A percentile compares a stretch with the other conserved stretches of the same genome.
Conservation (phyloP, 306 rosid genomes). For the Acacia crassicarpa region DNA sequence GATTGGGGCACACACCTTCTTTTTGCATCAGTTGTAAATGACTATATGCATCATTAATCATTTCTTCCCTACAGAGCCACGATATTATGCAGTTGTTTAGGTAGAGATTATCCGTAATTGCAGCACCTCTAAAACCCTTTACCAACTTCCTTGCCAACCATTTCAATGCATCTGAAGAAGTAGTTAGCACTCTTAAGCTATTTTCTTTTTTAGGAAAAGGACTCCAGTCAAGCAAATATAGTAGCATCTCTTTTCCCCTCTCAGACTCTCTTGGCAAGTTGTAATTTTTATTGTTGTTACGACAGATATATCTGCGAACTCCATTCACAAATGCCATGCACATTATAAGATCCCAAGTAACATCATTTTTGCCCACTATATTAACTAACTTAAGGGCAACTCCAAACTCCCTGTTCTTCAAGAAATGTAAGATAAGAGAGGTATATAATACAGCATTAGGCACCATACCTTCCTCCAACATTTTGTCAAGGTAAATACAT, state of each 20-base stretch:
- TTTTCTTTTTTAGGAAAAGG: constrained; percentile 13
- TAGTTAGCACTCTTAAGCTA: not conserved
- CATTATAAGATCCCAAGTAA: constrained; percentile 34
- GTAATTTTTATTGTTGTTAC: not conserved
- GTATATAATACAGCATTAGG: constrained; percentile 45
- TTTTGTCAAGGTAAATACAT: constrained; percentile 43
- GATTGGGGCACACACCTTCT: constrained; percentile 47
- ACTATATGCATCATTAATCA: constrained; percentile 37
- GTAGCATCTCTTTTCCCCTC: constrained; percentile 34
- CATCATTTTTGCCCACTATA: constrained; percentile 34
- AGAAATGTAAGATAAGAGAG: constrained; percentile 38
- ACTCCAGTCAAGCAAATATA: constrained; percentile 31
- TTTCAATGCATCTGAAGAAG: constrained; percentile 26
- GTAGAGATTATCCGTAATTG: constrained; percentile 35
- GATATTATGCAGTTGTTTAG: constrained; percentile 44
- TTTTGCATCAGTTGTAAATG: constrained; percentile 46
- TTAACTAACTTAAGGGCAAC: constrained; percentile 44
- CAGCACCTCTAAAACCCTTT: constrained; percentile 25
- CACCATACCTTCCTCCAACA: constrained; percentile 42
- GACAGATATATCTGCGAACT: constrained; percentile 31
- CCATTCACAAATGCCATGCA: constrained; percentile 37
- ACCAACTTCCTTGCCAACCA: constrained; percentile 35
- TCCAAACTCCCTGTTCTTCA: constrained; percentile 39
- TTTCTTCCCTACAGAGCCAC: constrained; percentile 37
- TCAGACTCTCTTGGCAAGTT: not conserved